Percentiles rank a stretch among this genome's conserved stretches.
Conservation (phyloP, 75 land plant species). For the Sequoiadendron giganteum region DNA sequence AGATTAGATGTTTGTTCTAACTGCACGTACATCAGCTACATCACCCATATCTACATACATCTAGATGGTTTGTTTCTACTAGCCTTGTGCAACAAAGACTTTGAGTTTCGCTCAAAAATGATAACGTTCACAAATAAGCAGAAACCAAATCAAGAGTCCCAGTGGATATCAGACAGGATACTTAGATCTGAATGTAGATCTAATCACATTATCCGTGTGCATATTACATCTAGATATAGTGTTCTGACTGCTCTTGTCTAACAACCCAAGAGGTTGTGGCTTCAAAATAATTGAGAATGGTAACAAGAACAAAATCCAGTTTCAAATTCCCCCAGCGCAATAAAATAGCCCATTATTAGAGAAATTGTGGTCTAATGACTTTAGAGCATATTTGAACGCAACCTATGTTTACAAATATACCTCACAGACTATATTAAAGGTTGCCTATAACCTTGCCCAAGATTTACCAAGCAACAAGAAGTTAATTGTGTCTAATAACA, state of each 20-base stretch:
- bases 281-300: neutral
- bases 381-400: neutral
- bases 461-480: neutral
- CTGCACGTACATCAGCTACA: no score
- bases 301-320: neutral
- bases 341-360: neutral
- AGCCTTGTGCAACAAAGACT: no score
- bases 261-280: neutral
- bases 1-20: no score
- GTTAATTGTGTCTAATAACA: neutral
- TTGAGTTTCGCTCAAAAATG: no score
- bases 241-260: neutral
- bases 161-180: no score
- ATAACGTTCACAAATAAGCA: no score
- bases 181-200: no score
- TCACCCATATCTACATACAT: no score
- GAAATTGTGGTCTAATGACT: neutral
- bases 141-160: no score
- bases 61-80: no score
- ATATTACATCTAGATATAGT: neutral
- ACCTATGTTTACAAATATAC: neutral
- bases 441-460: no score
- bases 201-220: no score
- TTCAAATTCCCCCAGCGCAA: neutral
- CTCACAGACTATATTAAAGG: neutral